These are phyloP conservation scores for Cochliopodium minus DNA, from an alignment of 208 protist genomes.

Conservation along the genomic window DNA sequence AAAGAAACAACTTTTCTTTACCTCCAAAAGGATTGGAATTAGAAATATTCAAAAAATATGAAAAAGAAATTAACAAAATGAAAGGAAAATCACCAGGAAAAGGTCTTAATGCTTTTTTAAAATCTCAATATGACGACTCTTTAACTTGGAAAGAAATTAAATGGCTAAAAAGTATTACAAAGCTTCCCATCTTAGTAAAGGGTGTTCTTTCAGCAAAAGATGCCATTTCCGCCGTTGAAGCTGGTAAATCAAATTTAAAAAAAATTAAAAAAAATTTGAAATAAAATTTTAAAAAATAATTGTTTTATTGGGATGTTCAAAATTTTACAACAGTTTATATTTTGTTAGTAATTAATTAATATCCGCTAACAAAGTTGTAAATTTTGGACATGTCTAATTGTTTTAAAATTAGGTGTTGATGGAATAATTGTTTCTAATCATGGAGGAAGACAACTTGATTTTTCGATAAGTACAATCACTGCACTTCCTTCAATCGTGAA, in stretches of 20 bases:
- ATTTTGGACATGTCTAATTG: too few species aligned
- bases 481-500: slow-evolving; percentile 12
- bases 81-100: neutral
- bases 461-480: slow-evolving; percentile 18
- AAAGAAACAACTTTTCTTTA: slow-evolving; percentile 17
- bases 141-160: slow-evolving; percentile 16
- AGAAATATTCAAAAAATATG: slow-evolving; percentile 7
- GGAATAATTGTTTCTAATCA: slow-evolving; percentile 29
- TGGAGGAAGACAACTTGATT: slow-evolving; percentile 26
- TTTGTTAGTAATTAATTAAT: too few species aligned
- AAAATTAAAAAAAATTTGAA: too few species aligned
- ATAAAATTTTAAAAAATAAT: too few species aligned
- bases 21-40: slow-evolving; percentile 13
- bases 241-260: too few species aligned
- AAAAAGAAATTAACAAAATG: neutral
- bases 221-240: slow-evolving; percentile 10
- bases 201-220: slow-evolving; percentile 21
- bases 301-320: too few species aligned
- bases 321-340: too few species aligned
- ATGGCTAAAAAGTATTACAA: slow-evolving; percentile 14
- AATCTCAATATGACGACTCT: slow-evolving; percentile 11
- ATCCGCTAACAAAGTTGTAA: too few species aligned
- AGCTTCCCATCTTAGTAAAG: slow-evolving; percentile 23
- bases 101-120: neutral
- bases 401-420: too few species aligned